phyloP scores from a whole-genome alignment of 768 basidiomycete species.

The Phylloporus arenicola region DNA sequence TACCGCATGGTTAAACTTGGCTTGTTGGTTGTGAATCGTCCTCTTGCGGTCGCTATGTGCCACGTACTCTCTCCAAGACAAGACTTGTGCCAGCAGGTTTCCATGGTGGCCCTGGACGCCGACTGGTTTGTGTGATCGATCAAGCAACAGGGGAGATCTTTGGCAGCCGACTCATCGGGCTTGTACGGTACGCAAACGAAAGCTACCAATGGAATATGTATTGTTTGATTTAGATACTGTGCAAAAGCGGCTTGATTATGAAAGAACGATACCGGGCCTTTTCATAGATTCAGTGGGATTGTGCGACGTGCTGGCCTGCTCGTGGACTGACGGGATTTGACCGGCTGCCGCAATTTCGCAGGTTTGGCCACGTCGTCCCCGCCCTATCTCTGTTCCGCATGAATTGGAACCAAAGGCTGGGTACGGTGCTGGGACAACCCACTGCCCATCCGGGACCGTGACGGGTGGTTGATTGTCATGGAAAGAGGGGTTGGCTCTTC shows the following conservation, averaged over 20 bases:
- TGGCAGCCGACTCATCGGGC: background rate
- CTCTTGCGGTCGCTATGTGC: background rate
- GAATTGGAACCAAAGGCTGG: background rate
- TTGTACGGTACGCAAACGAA: background rate
- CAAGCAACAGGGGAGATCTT: background rate
- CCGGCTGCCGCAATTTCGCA: conserved; percentile 1
- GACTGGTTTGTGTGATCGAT: background rate
- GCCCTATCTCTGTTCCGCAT: background rate
- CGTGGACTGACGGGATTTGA: conserved; percentile 1
- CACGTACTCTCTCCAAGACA: background rate
- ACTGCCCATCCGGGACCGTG: background rate
- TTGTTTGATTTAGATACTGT: background rate
- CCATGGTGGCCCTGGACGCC: conserved; percentile 8
- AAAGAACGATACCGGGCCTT: background rate
- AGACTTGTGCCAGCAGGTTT: conserved; percentile 10
- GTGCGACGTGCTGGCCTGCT: background rate
- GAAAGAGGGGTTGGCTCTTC: conserved; percentile 3
- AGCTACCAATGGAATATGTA: conserved; percentile 1
- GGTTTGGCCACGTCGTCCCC: background rate
- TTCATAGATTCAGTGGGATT: background rate
- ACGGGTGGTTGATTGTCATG: background rate
- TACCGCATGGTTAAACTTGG: background rate
- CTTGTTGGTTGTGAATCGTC: background rate
- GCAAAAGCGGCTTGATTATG: conserved; percentile 9
- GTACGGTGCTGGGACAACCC: background rate